phyloP scores from a whole-genome alignment of 768 basidiomycete species.

The Aureoboletus auriporus region DNA sequence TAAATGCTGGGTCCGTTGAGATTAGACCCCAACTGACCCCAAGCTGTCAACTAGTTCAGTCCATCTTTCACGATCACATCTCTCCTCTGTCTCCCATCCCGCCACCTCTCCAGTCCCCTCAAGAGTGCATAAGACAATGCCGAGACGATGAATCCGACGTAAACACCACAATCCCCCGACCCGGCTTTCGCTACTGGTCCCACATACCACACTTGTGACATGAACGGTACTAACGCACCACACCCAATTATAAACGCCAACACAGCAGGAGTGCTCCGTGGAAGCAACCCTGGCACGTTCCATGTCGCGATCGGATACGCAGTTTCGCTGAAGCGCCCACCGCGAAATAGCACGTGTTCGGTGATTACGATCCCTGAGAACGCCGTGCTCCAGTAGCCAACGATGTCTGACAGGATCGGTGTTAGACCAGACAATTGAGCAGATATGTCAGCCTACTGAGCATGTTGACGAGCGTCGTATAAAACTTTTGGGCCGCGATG shows the following conservation, averaged over 20 bases:
- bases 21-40: no score
- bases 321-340: conserved; percentile 27
- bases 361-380: conserved; percentile 37
- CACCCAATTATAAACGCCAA: conserved; percentile 37
- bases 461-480: conserved; percentile 40
- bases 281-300: conserved; percentile 34
- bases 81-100: neutral
- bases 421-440: neutral
- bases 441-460: conserved; percentile 24
- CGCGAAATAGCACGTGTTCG: conserved; percentile 44
- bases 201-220: conserved; percentile 51
- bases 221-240: conserved; percentile 41
- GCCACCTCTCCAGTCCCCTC: conserved; percentile 26
- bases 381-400: conserved; percentile 42
- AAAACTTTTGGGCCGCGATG: conserved; percentile 43
- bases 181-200: conserved; percentile 43
- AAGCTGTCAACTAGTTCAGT: neutral
- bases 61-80: no score
- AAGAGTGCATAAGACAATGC: conserved; percentile 29
- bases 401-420: conserved; percentile 31
- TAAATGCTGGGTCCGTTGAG: no score
- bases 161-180: conserved; percentile 48
- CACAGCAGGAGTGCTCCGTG: conserved; percentile 39
- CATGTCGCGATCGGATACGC: conserved; percentile 37
- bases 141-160: conserved; percentile 35